Conservation (phyloP, 176 grass and related monocot genomes). For the Canna indica region DNA sequence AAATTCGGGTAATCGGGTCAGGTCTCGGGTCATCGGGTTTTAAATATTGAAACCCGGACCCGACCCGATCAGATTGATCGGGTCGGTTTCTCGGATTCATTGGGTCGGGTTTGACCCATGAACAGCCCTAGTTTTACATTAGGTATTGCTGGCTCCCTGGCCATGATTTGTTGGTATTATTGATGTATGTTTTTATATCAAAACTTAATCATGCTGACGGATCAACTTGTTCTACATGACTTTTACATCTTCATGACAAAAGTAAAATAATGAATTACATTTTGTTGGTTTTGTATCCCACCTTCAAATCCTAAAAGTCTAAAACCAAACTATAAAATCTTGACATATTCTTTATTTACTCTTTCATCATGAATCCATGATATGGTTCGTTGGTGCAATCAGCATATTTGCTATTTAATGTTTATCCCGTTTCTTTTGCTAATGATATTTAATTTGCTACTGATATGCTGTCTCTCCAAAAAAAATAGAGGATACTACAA, state of each 20-base stretch:
- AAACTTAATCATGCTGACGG: background rate
- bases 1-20: too few species aligned
- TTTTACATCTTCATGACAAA: background rate
- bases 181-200: too few species aligned
- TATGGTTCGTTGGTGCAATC: background rate
- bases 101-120: too few species aligned
- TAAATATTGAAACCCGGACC: too few species aligned
- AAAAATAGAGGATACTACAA: constrained; percentile 10
- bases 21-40: too few species aligned
- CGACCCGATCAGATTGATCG: too few species aligned
- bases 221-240: background rate
- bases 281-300: background rate
- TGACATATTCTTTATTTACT: background rate
- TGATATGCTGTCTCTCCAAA: background rate
- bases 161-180: too few species aligned
- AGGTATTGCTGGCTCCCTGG: too few species aligned
- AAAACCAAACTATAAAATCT: too few species aligned
- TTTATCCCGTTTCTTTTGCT: background rate
- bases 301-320: background rate
- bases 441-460: background rate
- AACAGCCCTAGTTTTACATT: too few species aligned
- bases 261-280: background rate
- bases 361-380: background rate
- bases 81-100: too few species aligned
- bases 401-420: background rate